Conservation (phyloP, 257 asterid species). For the Forsythia suspensa region DNA sequence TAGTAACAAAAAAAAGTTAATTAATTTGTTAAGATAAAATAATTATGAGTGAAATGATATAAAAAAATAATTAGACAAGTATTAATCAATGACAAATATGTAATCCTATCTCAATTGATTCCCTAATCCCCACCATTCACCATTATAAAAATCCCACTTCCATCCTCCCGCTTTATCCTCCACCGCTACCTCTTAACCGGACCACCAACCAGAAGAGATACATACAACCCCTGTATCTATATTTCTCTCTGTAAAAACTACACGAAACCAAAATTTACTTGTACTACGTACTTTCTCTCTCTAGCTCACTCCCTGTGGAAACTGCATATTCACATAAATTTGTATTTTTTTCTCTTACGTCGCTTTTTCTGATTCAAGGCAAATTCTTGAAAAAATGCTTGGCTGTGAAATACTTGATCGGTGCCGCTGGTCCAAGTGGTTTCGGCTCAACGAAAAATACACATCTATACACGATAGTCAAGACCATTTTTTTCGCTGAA, state of each 20-base stretch:
- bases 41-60: no score
- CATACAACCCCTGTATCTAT: conserved; percentile 23
- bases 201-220: background rate
- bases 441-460: no score
- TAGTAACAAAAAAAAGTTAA: background rate
- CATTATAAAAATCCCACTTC: conserved; percentile 40
- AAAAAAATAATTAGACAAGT: no score
- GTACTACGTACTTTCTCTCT: conserved; percentile 18
- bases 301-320: background rate
- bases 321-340: no score
- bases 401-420: no score
- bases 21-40: conserved; percentile 18
- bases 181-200: conserved; percentile 10
- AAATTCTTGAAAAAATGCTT: no score
- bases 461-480: no score
- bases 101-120: conserved; percentile 62
- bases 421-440: no score
- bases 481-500: no score
- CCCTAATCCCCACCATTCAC: conserved; percentile 53
- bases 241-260: conserved; percentile 19
- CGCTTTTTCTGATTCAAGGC: no score
- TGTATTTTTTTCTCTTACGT: no score
- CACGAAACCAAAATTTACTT: conserved; percentile 21
- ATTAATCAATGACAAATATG: conserved; percentile 64
- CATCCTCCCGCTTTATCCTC: conserved; percentile 15